These are phyloP conservation scores for Aspergillus brasiliensis DNA, from an alignment of 2,329 filamentous ascomycete genomes.

Conservation along the genomic window DNA sequence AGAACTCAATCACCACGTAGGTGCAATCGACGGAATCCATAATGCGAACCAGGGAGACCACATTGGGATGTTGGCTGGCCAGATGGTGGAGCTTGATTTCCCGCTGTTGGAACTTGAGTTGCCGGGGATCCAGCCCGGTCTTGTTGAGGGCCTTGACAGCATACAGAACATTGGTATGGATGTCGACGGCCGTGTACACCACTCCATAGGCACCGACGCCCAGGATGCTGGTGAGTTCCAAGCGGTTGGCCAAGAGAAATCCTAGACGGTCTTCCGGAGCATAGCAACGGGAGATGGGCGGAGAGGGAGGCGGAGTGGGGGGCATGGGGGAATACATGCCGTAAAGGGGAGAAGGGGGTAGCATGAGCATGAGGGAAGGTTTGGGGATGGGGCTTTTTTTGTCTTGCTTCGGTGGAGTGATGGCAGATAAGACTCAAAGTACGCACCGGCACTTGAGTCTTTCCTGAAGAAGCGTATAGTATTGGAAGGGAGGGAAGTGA, in stretches of 20 bases:
- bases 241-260: slow-evolving; percentile 75
- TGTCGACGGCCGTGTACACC: slow-evolving; percentile 86
- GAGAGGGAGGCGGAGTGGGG: slow-evolving; percentile 50
- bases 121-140: slow-evolving; percentile 82
- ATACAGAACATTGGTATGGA: slow-evolving; percentile 78
- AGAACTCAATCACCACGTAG: slow-evolving; percentile 95
- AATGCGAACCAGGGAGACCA: slow-evolving; percentile 92
- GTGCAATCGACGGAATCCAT: slow-evolving; percentile 90
- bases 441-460: not conserved
- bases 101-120: slow-evolving; percentile 85
- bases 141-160: slow-evolving; percentile 98
- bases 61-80: slow-evolving; percentile 86
- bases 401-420: no score
- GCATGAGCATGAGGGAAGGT: slow-evolving; percentile 18
- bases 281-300: slow-evolving; percentile 53
- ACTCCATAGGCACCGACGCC: slow-evolving; percentile 96
- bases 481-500: not conserved
- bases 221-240: slow-evolving; percentile 81
- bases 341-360: slow-evolving; percentile 19
- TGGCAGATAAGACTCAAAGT: not conserved
- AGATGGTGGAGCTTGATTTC: slow-evolving; percentile 91
- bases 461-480: not conserved
- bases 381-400: not conserved
- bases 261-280: slow-evolving; percentile 84
- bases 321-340: slow-evolving; percentile 50